Evolutionary conservation across 306 rosid species (phyloP).

Genomic region (Ormosia semicastrata): DNA sequence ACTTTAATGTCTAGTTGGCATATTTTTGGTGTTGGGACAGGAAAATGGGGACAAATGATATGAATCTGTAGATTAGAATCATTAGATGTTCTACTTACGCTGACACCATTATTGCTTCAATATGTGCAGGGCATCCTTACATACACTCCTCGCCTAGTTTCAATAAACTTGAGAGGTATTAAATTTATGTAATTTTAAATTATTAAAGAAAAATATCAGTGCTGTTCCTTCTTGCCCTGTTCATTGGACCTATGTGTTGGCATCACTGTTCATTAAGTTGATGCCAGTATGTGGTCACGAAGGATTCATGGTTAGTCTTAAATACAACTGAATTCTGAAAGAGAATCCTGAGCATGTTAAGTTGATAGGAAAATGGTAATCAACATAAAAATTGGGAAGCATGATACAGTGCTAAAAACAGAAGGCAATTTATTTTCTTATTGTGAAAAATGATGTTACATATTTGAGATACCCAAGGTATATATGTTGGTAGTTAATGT

Average conservation of each 20-base stretch:
- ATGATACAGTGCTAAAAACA: neutral
- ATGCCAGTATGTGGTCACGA: neutral
- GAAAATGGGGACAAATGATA: neutral
- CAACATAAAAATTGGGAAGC: neutral
- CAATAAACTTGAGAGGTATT: constrained; percentile 80
- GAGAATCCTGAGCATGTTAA: neutral
- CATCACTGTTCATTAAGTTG: neutral
- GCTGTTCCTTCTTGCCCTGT: neutral
- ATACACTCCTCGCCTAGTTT: constrained; percentile 84
- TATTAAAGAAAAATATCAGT: neutral
- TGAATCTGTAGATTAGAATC: constrained; percentile 15
- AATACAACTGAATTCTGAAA: constrained; percentile 4
- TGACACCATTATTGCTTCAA: constrained; percentile 17
- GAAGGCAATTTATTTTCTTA: constrained; percentile 4
- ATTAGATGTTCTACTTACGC: neutral
- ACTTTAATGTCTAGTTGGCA: neutral
- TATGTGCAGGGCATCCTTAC: constrained; percentile 65
- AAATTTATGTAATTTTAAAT: constrained; percentile 4
- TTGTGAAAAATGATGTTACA: neutral
- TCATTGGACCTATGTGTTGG: constrained; percentile 17
- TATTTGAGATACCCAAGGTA: neutral
- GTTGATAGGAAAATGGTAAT: neutral
- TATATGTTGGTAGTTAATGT: neutral
- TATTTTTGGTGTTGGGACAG: neutral
- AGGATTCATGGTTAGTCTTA: neutral